phyloP scores from a whole-genome alignment of 495 filamentous ascomycete species.

The Corynascus novoguineensis region DNA sequence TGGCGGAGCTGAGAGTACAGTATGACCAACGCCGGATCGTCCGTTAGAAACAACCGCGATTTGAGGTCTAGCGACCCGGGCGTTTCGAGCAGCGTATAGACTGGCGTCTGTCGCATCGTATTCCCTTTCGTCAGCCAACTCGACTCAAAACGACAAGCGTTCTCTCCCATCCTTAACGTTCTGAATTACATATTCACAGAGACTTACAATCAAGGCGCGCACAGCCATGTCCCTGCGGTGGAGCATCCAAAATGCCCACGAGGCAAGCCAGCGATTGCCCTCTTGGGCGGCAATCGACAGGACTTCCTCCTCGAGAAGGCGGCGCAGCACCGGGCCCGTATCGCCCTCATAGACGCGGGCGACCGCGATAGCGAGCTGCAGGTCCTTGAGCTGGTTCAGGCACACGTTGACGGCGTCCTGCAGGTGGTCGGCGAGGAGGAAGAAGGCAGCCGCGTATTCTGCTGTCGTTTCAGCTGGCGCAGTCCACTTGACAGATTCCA shows the following conservation, averaged over 20 bases:
- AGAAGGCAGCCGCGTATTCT: conserved; percentile 96
- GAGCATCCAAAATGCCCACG: conserved; percentile 96
- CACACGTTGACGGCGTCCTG: conserved; percentile 82
- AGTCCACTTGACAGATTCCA: conserved; percentile 3
- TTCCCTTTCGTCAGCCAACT: conserved; percentile 2
- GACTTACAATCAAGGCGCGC: conserved; percentile 63
- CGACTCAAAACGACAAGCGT: not conserved
- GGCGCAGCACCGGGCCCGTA: conserved; percentile 63
- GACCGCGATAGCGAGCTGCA: conserved; percentile 88
- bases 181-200: too few species aligned
- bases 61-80: conserved; percentile 56
- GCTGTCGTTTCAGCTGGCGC: too few species aligned
- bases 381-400: conserved; percentile 74
- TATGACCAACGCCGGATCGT: conserved; percentile 82
- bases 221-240: conserved; percentile 78
- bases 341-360: conserved; percentile 87
- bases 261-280: conserved; percentile 89
- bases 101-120: conserved; percentile 56
- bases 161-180: not conserved
- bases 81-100: conserved; percentile 63
- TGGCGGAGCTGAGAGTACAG: conserved; percentile 83
- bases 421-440: conserved; percentile 81
- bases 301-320: conserved; percentile 73
- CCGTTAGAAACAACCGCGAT: conserved; percentile 74
- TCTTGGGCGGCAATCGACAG: conserved; percentile 70